A percentile compares a stretch with the other conserved stretches of the same genome.
Evolutionary conservation across 163 green algal genomes (phyloP).

Genomic region (Chloromonas sp.): DNA sequence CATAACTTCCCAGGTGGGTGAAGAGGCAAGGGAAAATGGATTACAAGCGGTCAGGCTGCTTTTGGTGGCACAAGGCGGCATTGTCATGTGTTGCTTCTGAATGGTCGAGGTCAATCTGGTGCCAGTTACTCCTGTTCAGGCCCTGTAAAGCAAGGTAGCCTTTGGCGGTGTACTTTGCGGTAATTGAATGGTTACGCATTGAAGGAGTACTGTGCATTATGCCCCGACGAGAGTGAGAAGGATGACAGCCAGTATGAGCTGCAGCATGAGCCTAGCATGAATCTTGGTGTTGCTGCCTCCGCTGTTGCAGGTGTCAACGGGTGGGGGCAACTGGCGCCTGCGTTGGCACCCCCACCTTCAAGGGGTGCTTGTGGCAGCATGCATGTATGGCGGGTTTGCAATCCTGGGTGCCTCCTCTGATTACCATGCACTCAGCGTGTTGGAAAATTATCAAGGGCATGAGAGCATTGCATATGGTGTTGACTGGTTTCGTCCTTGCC

Average conservation of each 20-base stretch:
- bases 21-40: too few relatives aligned
- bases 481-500: conserved; percentile 54
- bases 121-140: too few relatives aligned
- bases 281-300: not conserved
- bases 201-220: too few relatives aligned
- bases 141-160: too few relatives aligned
- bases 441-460: conserved; percentile 56
- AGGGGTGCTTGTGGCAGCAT: conserved; percentile 67
- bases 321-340: conserved; percentile 89
- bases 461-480: conserved; percentile 81
- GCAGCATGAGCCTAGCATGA: too few relatives aligned
- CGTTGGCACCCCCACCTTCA: conserved; percentile 76
- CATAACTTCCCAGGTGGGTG: conserved; percentile 28
- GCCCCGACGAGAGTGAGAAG: too few relatives aligned
- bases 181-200: too few relatives aligned
- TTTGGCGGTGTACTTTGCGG: too few relatives aligned
- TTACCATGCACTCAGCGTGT: conserved; percentile 18
- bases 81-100: too few relatives aligned
- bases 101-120: too few relatives aligned
- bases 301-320: conserved; percentile 45
- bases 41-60: not conserved
- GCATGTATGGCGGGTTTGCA: conserved; percentile 85
- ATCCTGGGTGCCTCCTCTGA: conserved; percentile 27
- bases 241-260: too few relatives aligned
- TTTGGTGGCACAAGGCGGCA: too few relatives aligned